Evolutionary conservation across 148 eudicot species (phyloP), one percentile per base, ranked within the genome.

Genomic region (Agrostemma githago): DNA sequence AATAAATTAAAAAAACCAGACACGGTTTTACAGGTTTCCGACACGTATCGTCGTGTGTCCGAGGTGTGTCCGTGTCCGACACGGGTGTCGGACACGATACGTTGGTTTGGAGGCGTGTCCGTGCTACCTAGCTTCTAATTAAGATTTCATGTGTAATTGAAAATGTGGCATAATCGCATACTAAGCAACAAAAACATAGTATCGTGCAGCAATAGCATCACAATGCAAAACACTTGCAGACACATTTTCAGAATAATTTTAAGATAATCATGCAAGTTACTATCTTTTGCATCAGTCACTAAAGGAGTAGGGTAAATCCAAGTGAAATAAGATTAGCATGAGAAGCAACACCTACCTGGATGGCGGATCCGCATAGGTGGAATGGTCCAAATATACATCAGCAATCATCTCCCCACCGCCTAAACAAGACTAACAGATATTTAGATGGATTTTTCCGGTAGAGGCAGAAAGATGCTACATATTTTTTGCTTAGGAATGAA

Each of bases 381-480:
- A 95, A 79, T 90, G 89, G 73, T 95, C 96, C 78, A 95, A 84
- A 78, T 71, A 90, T 58, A 95, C 99, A 85, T 95, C 99, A 65
- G 97, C 81, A 77, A 95, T 95, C 99, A 95, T 95, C 83, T 95
- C 99, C 21, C 99, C 99, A 38, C 99, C 99, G 74, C 99, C 98
- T 95, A 88, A 39, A 37, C 67, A 59, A 56, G 46, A 57, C 66
- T 42, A 75, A 19, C 51, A 38, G 66, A 40, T 16, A 5, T 79
- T 83, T 73, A 70, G 37, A 69, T 5, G 39, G 48, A 26, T 54
- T 68, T 41, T 44, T 16, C 6, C 26, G n/a, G 38, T 34, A 42
- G 21, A 57, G 64, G 34, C 4, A 46, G 54, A n/a, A 78, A 19
- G 8, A 56, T 48, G 53, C 53, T 8, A 48, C 56, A 10, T 21